Evolutionary conservation across 495 filamentous ascomycete species (phyloP).

Genomic region (Aspergillus bertholletiae): DNA sequence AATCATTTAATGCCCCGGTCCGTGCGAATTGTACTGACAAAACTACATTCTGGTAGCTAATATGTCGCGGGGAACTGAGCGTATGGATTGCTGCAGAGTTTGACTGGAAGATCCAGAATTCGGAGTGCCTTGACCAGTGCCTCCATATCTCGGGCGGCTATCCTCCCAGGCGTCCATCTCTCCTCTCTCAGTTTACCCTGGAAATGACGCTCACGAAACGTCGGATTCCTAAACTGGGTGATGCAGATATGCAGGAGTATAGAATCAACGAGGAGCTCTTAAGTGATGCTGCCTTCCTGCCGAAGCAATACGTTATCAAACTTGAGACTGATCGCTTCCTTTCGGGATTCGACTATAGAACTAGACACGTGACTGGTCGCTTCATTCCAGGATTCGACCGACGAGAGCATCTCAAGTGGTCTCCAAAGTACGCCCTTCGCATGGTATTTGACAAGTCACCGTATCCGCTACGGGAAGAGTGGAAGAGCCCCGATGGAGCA

Average conservation of each 20-base stretch:
- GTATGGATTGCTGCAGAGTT: conserved; percentile 2
- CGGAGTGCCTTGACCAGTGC: neutral
- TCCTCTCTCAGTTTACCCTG: neutral
- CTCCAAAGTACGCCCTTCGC: neutral
- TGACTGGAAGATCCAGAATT: neutral
- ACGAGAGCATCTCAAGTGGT: no score
- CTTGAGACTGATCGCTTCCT: neutral
- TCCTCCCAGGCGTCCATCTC: neutral
- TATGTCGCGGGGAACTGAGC: neutral
- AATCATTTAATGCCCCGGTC: neutral
- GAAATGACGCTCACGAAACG: neutral
- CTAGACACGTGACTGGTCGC: no score
- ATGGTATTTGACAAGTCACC: conserved; percentile 1
- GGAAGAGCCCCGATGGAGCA: neutral
- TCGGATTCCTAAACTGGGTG: neutral
- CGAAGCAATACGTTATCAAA: neutral
- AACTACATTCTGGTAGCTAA: neutral
- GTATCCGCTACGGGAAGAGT: conserved; percentile 1
- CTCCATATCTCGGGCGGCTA: neutral
- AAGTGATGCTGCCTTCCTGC: neutral
- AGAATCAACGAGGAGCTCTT: conserved; percentile 1
- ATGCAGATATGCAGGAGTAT: no score
- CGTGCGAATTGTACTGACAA: no score
- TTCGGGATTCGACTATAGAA: neutral
- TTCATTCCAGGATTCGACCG: no score